Base-by-base conservation (phyloP, 345 rosid genomes). In the Hirschfeldia incana region DNA sequence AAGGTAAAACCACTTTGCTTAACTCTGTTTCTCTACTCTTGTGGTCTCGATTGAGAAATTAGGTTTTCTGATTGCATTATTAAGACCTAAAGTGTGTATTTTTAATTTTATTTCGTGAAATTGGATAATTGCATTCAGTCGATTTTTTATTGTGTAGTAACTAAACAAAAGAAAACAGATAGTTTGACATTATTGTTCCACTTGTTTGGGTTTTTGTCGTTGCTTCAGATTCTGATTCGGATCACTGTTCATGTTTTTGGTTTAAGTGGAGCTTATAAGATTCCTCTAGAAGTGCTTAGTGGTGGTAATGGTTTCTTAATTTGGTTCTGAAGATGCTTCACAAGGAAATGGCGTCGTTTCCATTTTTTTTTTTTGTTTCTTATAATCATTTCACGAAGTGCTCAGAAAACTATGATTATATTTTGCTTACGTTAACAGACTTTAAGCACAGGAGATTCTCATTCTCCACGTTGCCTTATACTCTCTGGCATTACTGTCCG, bases 1-100 rank as follows among this genome's bases (percentile, higher is more conserved):
- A 96, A 96, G 99, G 99, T 89, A 26, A 13, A 21, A 29, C 0
- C 66, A 36, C 42, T 6, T 36, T 72, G 2, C 59, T 70, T 2
- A 28, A 21, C 21, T 21, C 36, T 60, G 16, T 69, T 82, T 15
- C 44, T 53, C 16, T 44, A 36, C 9, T 42, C 42, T 68, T 46
- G 8, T 49, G 8, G 9, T 69, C 11, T 73, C 69, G 32, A 69
- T 68, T 69, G 61, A 74, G 59, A 69, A 39, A 62, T 64, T 80
- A 75, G 76, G 83, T 69, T 69, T 69, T 37, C 64, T 42, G 27
- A 53, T 77, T 70, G 9, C 57, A 26, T 33, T 27, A 7, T 8
- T 42, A 2, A 32, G 63, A 67, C 68, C 77, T 72, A 44, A 57
- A 60, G 33, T 28, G 3, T 6, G 8, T 7, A 3, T 16, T 44